Base-by-base conservation (phyloP, 352 stramenopile genomes). In the Heterotrichella gracilis region DNA sequence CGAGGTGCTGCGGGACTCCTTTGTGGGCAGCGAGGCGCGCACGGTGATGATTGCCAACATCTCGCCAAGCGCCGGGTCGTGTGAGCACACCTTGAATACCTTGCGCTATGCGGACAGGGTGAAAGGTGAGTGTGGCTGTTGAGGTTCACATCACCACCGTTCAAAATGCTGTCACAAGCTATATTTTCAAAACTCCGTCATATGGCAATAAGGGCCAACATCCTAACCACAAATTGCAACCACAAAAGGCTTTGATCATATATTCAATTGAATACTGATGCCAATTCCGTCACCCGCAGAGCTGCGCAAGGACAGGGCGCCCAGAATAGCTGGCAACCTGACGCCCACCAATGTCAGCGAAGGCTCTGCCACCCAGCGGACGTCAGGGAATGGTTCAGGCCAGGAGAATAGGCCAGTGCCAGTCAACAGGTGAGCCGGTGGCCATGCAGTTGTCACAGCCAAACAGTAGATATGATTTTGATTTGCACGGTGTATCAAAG, bases 1-100 rank as follows among this genome's bases (percentile, higher is more conserved):
- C 0, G 88, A 95, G 79, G 88, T 96, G n/a, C 75, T 96, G 19
- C 95, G 95, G 75, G 89, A 96, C 69, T 94, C 84, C 68, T 95
- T 96, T 77, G 83, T 94, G 20, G 92, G 92, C 24, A 80, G 88
- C 22, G 88, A 90, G 73, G 84, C 85, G 19, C 80, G 85, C 32
- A 95, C 86, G 3, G 87, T 94, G 22, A 96, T 96, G 90, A 92
- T 96, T 71, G 85, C 87, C 2, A 84, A 83, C 3, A 82, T 95
- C 2, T 89, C 84, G 13, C 79, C 89, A 14, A 84, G 78, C 42
- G 75, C 79, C 0, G 86, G 79, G n/a, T 86, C 83, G 41, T 80
- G 83, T 3, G 90, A 96, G 64, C 90, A 96, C 76, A 94, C 90
- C 0, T 72, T 95, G 19, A 95, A 95, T 74, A 95, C 87, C n/a